Percentiles rank a stretch among this genome's conserved stretches.
Conservation (phyloP, 83 land plant species). For the Picea abies region DNA sequence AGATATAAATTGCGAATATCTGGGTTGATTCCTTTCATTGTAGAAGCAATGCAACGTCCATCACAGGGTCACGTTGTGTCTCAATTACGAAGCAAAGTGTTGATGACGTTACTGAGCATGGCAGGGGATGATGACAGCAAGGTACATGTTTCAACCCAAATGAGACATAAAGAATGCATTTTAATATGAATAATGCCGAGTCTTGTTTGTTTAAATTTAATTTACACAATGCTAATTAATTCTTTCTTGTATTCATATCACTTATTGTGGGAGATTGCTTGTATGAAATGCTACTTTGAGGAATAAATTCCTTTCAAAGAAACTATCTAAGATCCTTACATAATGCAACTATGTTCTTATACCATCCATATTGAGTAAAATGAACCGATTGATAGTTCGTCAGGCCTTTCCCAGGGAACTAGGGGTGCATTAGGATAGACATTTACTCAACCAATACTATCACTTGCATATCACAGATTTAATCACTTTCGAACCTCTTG, state of each 20-base stretch:
- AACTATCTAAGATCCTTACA: background rate
- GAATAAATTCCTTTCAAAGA: background rate
- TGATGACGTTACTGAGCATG: constrained; percentile 34
- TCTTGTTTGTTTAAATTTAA: background rate
- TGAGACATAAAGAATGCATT: too few species aligned
- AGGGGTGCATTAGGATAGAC: background rate
- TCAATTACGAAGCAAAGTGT: constrained; percentile 30
- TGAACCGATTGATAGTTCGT: background rate
- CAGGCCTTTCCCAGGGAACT: background rate
- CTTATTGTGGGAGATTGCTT: background rate
- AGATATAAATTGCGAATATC: constrained; percentile 45
- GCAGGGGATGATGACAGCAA: constrained; percentile 46
- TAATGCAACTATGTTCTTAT: background rate
- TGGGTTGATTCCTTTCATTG: constrained; percentile 46
- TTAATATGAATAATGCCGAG: too few species aligned
- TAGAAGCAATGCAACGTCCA: constrained; percentile 33
- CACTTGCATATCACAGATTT: too few species aligned
- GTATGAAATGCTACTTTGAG: background rate
- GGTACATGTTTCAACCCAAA: constrained; percentile 17
- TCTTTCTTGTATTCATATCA: background rate
- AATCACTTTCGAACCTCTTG: too few species aligned
- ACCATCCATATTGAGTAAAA: background rate
- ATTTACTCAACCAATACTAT: too few species aligned
- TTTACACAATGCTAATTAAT: background rate
- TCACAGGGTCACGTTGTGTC: constrained; percentile 27